Evolutionary conservation across 495 filamentous ascomycete species (phyloP).

Genomic region (Apiosordaria backusii): DNA sequence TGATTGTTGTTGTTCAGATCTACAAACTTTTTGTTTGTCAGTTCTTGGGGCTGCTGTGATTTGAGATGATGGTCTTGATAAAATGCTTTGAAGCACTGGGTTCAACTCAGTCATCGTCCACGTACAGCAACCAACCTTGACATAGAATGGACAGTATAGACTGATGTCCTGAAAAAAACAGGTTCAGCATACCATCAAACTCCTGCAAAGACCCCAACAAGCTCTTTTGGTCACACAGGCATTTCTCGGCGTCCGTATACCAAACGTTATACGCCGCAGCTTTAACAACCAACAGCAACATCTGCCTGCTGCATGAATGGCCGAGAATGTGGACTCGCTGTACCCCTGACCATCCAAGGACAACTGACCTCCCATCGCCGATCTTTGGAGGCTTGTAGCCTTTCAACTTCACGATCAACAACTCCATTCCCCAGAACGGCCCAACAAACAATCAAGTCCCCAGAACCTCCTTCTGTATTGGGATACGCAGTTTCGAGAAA

Average conservation of each 20-base stretch:
- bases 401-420: not conserved
- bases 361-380: not conserved
- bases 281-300: not conserved
- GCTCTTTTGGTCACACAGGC: not conserved
- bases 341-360: not conserved
- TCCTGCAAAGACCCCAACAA: not conserved
- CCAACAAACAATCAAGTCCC: too few species aligned
- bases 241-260: not conserved
- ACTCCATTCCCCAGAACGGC: not conserved
- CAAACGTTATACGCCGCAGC: not conserved
- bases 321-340: not conserved
- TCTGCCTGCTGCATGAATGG: not conserved
- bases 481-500: not conserved
- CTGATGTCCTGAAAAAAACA: not conserved
- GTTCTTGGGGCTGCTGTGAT: too few species aligned
- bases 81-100: too few species aligned
- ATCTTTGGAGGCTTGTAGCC: not conserved
- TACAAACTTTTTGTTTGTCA: not conserved
- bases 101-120: too few species aligned
- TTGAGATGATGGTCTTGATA: too few species aligned
- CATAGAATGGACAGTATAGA: not conserved
- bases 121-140: too few species aligned
- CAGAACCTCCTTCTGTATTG: not conserved
- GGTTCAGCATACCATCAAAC: not conserved
- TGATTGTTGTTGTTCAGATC: not conserved